Evolutionary conservation across 1,284 basidiomycete genomes (phyloP), one percentile per base, ranked within the genome.

Genomic region (Ceratobasidium sp.): DNA sequence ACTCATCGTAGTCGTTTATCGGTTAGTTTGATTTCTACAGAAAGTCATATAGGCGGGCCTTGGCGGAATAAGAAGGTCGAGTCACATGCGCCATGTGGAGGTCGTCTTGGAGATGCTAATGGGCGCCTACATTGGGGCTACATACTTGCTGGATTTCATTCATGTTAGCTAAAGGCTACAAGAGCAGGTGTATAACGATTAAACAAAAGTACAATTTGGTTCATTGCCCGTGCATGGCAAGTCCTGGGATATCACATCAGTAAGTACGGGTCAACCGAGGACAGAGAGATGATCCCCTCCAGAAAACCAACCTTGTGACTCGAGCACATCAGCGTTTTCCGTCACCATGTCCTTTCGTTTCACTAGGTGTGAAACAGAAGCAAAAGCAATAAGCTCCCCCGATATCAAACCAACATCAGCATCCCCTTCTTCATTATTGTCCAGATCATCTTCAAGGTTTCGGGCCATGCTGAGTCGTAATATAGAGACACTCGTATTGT

Each of bases 281-380:
- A 52, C 10, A 52, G 4, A 12, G 21, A 26, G 21, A 52, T 21
- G 23, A 52, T 8, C 18, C 6, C 9, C 64, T 18, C 30, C 52
- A 34, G 16, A 55, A 18, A 36, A 36, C 53, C n/a, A 36, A 36
- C 53, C 53, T 36, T 34, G 53, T 57, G 55, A 36, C 10, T 39
- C 67, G 5, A 70, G 48, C 32, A 70, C 48, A 48, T 70, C 67
- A 16, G 67, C 67, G 28, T 70, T 70, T 9, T 70, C 53, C 55
- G 30, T 59, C 18, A 70, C 67, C 18, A 70, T 23, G 16, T 61
- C 14, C 59, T 61, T 46, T 14, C 43, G 39, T 26, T 28, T 1
- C 32, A 58, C 9, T 23, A 70, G 43, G 21, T 70, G 67, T n/a
- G 53, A 3, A 36, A 70, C 41, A 3, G 67, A 70, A 26, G 67